A percentile compares a stretch with the other conserved stretches of the same genome.
Evolutionary conservation across 73 alveolate species (phyloP).

Genomic region (Paramecium sonneborni): DNA sequence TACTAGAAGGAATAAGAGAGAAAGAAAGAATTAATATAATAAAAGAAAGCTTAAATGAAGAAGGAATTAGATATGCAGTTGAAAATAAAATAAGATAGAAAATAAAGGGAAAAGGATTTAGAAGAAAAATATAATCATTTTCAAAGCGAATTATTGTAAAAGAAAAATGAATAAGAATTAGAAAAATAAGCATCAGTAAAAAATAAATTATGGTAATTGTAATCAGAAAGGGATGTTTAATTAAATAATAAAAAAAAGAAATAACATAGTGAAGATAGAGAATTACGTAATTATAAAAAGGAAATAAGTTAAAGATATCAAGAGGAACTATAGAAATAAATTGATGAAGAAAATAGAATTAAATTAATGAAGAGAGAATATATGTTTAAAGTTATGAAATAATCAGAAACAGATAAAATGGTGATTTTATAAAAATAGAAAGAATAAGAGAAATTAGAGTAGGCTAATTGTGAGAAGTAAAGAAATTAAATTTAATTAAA

Average conservation of each 20-base stretch:
- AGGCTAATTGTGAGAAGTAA: constrained; percentile 16
- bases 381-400: constrained; percentile 35
- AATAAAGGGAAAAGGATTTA: constrained; percentile 5
- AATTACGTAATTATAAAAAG: not conserved
- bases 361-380: constrained; percentile 12
- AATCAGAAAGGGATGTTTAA: not conserved
- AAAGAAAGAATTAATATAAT: not conserved
- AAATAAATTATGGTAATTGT: not conserved
- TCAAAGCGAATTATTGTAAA: not conserved
- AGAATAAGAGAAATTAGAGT: constrained; percentile 18
- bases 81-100: constrained; percentile 1
- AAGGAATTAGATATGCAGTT: constrained; percentile 11
- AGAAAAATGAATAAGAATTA: not conserved
- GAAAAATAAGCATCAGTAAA: not conserved
- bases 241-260: not conserved
- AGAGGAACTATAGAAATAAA: not conserved
- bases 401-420: constrained; percentile 26
- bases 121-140: constrained; percentile 24
- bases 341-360: not conserved
- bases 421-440: not conserved
- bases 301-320: not conserved
- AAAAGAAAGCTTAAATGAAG: constrained; percentile 1
- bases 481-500: not conserved
- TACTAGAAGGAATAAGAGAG: constrained; percentile 33
- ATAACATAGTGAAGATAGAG: not conserved